phyloP scores from a whole-genome alignment of 2,329 filamentous ascomycete species.

The Fusarium sulawesiense region DNA sequence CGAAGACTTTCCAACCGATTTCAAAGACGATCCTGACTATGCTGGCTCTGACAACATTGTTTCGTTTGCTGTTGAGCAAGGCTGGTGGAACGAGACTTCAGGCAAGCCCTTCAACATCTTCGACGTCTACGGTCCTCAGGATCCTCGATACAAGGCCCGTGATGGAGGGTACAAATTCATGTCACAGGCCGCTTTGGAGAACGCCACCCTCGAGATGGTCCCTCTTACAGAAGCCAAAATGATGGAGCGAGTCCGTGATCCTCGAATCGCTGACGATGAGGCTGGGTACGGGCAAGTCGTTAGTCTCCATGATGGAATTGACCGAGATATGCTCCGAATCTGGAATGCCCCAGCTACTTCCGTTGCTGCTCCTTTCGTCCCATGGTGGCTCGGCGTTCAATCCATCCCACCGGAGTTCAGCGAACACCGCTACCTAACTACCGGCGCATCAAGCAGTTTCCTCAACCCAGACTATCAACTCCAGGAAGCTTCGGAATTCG shows the following conservation, averaged over 20 bases:
- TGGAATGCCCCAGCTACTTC: conserved; percentile 40
- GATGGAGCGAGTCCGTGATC: conserved; percentile 39
- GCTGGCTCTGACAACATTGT: conserved; percentile 40
- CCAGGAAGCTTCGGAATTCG: conserved; percentile 39
- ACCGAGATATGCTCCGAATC: conserved; percentile 35
- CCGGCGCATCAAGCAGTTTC: conserved; percentile 40
- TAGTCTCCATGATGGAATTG: conserved; percentile 26
- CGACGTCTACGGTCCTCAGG: conserved; percentile 35
- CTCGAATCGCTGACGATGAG: conserved; percentile 40
- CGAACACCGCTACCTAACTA: conserved; percentile 39
- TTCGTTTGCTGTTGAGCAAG: conserved; percentile 39
- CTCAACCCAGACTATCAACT: conserved; percentile 43
- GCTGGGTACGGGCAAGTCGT: conserved; percentile 41
- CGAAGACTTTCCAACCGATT: conserved; percentile 38
- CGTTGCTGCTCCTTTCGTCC: conserved; percentile 37
- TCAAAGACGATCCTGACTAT: conserved; percentile 16
- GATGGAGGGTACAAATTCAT: conserved; percentile 44
- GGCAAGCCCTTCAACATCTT: conserved; percentile 42
- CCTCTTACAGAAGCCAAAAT: conserved; percentile 39
- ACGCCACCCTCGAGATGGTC: conserved; percentile 36
- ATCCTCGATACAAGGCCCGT: conserved; percentile 37
- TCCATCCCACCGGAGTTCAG: conserved; percentile 38
- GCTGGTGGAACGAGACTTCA: conserved; percentile 39
- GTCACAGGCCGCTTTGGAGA: conserved; percentile 39
- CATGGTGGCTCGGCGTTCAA: conserved; percentile 40